Conservation (phyloP, 2,329 filamentous ascomycete genomes). For the Proliferodiscus dingleyae region DNA sequence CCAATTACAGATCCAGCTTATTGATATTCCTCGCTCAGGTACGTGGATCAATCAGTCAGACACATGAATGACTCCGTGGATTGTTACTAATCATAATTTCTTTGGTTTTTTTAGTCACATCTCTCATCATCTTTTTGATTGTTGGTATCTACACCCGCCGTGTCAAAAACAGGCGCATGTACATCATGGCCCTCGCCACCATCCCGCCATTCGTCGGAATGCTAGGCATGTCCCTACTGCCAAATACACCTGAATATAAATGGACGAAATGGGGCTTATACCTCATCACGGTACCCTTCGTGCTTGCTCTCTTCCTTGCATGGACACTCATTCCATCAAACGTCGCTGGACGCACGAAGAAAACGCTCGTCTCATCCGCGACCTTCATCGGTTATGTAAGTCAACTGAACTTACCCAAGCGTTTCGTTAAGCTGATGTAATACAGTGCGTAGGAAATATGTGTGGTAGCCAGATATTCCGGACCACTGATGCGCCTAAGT, state of each 20-base stretch:
- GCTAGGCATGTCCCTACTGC: constrained; percentile 32
- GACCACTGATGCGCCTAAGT: constrained; percentile 50
- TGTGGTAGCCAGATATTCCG: constrained; percentile 59
- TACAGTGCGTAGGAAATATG: constrained; percentile 54
- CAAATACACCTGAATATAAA: constrained; percentile 28
- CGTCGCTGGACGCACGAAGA: neutral
- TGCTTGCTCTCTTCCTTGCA: constrained; percentile 35
- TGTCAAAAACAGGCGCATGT: constrained; percentile 27
- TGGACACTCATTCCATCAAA: constrained; percentile 34
- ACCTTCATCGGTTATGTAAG: constrained; percentile 51
- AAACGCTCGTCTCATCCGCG: neutral
- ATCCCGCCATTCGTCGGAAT: constrained; percentile 33
- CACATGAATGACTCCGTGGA: constrained; percentile 43
- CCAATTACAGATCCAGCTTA: constrained; percentile 32
- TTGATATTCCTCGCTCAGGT: constrained; percentile 38
- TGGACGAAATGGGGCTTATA: constrained; percentile 37
- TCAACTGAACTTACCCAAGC: too few relatives aligned
- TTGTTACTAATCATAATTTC: too few relatives aligned
- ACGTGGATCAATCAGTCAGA: too few relatives aligned
- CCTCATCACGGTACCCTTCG: constrained; percentile 56
- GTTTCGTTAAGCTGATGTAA: too few relatives aligned
- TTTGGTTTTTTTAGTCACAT: constrained; percentile 22
- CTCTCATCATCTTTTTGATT: constrained; percentile 29
- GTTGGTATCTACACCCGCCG: constrained; percentile 32
- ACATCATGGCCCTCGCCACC: constrained; percentile 30